Evolutionary conservation across 2,329 filamentous ascomycete genomes (phyloP).

Genomic region (Metarhizium sp.): DNA sequence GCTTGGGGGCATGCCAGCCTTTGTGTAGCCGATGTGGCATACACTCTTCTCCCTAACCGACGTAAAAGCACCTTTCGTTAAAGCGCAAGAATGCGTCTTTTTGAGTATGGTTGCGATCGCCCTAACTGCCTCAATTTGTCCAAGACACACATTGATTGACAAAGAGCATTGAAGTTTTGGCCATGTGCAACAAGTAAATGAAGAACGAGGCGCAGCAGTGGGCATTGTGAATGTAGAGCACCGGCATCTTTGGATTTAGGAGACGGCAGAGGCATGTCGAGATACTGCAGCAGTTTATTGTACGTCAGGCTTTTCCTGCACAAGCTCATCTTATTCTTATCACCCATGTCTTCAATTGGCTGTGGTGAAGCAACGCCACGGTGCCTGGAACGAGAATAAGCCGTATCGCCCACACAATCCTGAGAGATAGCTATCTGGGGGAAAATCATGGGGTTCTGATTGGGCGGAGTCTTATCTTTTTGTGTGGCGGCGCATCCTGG

Average conservation of each 20-base stretch:
- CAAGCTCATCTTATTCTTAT: neutral
- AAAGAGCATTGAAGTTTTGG: no score
- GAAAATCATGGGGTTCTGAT: constrained; percentile 9
- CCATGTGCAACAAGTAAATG: no score
- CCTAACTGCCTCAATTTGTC: no score
- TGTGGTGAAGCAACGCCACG: neutral
- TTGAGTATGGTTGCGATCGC: no score
- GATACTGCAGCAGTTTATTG: neutral
- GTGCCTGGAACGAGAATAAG: neutral
- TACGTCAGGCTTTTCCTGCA: neutral
- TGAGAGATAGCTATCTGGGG: constrained; percentile 1
- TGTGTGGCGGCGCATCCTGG: constrained; percentile 8
- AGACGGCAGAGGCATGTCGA: neutral
- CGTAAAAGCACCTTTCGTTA: no score
- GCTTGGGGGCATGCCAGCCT: neutral
- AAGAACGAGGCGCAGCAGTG: neutral
- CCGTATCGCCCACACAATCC: neutral
- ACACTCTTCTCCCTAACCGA: no score
- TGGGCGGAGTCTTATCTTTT: constrained; percentile 21
- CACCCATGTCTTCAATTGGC: neutral
- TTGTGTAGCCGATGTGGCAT: neutral
- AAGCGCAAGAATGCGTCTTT: no score
- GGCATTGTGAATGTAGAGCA: neutral
- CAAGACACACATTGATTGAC: no score
- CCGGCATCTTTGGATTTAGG: neutral